Percentiles rank a stretch among this genome's conserved stretches.
Conservation (phyloP, 2,329 filamentous ascomycete genomes). For the Cytospora piceicola region DNA sequence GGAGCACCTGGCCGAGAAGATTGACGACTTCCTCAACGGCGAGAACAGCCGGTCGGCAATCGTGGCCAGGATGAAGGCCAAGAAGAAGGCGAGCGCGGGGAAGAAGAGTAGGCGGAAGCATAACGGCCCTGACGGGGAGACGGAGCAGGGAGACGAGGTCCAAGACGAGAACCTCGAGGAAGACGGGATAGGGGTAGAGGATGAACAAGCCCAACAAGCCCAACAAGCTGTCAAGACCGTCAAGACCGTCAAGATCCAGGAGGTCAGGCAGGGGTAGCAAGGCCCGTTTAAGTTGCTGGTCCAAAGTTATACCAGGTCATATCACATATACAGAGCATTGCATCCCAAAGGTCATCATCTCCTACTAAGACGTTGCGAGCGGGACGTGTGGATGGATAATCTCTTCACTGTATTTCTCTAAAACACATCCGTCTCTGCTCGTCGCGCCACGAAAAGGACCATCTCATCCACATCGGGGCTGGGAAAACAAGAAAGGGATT, state of each 20-base stretch:
- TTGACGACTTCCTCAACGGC: constrained; percentile 76
- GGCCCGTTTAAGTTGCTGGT: no score
- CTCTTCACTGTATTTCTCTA: constrained; percentile 34
- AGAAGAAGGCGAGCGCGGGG: constrained; percentile 72
- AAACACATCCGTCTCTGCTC: constrained; percentile 34
- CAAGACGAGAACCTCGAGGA: constrained; percentile 32
- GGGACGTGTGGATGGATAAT: constrained; percentile 22
- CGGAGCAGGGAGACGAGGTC: constrained; percentile 43
- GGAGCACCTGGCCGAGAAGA: constrained; percentile 71
- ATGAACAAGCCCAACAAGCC: background rate
- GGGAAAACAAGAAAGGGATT: constrained; percentile 53
- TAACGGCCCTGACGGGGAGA: constrained; percentile 56
- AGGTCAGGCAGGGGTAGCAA: constrained; percentile 6
- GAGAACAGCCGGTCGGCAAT: constrained; percentile 67
- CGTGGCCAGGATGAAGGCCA: constrained; percentile 65
- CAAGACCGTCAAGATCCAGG: constrained; percentile 7
- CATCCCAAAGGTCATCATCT: background rate
- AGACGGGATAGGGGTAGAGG: constrained; percentile 20
- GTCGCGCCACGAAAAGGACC: constrained; percentile 33
- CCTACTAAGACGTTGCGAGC: background rate
- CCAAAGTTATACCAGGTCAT: background rate
- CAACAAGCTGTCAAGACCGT: no score
- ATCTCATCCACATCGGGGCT: constrained; percentile 39
- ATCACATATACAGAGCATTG: background rate
- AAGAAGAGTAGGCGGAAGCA: constrained; percentile 90